Conservation (phyloP, 1,284 basidiomycete genomes). For the Ceratobasidium sp. region DNA sequence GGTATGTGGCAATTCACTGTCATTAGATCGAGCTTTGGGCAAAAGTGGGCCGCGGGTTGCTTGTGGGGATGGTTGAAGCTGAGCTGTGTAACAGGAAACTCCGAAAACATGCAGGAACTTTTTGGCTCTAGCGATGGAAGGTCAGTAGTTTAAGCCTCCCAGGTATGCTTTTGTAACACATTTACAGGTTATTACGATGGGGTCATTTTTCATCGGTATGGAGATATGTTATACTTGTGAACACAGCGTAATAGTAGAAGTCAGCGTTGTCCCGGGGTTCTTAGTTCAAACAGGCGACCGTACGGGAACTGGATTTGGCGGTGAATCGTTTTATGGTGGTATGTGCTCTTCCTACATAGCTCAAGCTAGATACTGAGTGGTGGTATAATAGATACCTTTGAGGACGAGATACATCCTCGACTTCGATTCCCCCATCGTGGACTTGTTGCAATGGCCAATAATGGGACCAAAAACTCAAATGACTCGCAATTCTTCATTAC, state of each 20-base stretch:
- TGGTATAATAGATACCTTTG: slow-evolving; percentile 78
- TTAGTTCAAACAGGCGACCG: slow-evolving; percentile 96
- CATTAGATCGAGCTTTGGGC: slow-evolving; percentile 89
- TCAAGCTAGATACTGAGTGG: slow-evolving; percentile 8
- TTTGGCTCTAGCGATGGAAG: slow-evolving; percentile 89
- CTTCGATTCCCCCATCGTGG: slow-evolving; percentile 88
- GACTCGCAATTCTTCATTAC: slow-evolving; percentile 94
- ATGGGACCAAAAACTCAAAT: slow-evolving; percentile 84
- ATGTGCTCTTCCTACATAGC: slow-evolving; percentile 50
- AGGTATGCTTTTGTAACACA: slow-evolving; percentile 44
- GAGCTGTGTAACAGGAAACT: slow-evolving; percentile 71
- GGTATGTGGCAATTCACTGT: slow-evolving; percentile 20
- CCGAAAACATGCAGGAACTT: slow-evolving; percentile 96
- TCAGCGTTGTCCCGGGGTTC: slow-evolving; percentile 85
- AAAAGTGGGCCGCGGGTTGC: slow-evolving; percentile 65
- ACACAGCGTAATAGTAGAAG: not conserved
- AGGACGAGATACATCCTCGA: slow-evolving; percentile 94
- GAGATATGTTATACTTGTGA: not conserved
- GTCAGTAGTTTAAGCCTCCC: slow-evolving; percentile 63
- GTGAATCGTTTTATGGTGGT: slow-evolving; percentile 93
- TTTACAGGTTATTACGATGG: slow-evolving; percentile 92
- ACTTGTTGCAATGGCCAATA: slow-evolving; percentile 94
- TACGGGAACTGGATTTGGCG: slow-evolving; percentile 90
- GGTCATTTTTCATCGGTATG: slow-evolving; percentile 90
- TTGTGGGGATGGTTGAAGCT: slow-evolving; percentile 26